Conservation (phyloP, 805 yeast species). For the Zygoascus tannicola region DNA sequence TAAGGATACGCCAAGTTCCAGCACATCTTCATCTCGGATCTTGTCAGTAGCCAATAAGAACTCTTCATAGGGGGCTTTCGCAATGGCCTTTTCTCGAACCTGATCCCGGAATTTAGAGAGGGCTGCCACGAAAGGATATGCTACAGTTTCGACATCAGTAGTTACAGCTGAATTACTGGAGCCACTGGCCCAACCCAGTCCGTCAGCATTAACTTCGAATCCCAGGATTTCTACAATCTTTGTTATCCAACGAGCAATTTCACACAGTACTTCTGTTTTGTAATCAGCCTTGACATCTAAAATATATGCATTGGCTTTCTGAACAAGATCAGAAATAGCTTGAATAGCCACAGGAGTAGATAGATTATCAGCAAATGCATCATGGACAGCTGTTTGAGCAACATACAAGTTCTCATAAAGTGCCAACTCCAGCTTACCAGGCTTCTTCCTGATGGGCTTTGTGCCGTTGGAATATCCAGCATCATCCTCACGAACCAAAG, state of each 20-base stretch:
- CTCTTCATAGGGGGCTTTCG: constrained; percentile 39
- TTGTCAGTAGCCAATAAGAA: constrained; percentile 65
- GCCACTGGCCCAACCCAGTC: constrained; percentile 67
- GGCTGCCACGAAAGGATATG: constrained; percentile 71
- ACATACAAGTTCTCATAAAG: constrained; percentile 41
- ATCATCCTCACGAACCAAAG: constrained; percentile 58
- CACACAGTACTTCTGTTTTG: constrained; percentile 56
- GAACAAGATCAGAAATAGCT: constrained; percentile 56
- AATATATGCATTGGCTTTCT: constrained; percentile 64
- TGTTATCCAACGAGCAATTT: constrained; percentile 60
- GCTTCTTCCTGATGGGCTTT: constrained; percentile 51
- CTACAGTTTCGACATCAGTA: constrained; percentile 48
- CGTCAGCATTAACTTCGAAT: constrained; percentile 58
- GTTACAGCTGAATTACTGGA: constrained; percentile 27
- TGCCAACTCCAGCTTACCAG: constrained; percentile 44
- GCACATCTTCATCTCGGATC: constrained; percentile 60
- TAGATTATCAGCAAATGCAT: constrained; percentile 81
- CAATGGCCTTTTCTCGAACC: constrained; percentile 67
- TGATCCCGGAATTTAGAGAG: constrained; percentile 74
- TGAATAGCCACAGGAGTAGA: constrained; percentile 70
- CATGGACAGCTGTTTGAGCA: constrained; percentile 55
- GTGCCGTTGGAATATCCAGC: constrained; percentile 39
- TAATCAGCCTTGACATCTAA: constrained; percentile 40
- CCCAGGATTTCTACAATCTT: constrained; percentile 67
- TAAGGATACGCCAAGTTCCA: constrained; percentile 68